These are phyloP conservation scores for Eucalyptus globulus DNA, from an alignment of 345 rosid genomes.

Conservation along the genomic window DNA sequence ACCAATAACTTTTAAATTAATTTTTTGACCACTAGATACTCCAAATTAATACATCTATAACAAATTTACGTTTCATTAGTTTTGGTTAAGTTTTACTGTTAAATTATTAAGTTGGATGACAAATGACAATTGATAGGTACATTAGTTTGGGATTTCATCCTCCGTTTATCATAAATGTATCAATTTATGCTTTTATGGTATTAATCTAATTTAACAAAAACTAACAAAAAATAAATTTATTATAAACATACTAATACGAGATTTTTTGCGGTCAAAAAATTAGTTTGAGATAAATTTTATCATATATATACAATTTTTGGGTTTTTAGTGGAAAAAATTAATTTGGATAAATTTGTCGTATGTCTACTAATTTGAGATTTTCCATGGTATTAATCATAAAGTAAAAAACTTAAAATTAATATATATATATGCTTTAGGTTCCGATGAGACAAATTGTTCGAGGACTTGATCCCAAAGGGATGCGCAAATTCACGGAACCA, in stretches of 20 bases:
- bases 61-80: too few relatives aligned
- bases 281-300: too few relatives aligned
- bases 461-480: not conserved
- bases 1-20: not conserved
- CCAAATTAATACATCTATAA: too few relatives aligned
- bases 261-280: rapidly evolving
- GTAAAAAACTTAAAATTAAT: not conserved
- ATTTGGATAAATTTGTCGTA: rapidly evolving
- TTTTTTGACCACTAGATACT: too few relatives aligned
- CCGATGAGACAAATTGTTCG: not conserved
- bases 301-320: too few relatives aligned
- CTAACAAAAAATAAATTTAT: too few relatives aligned
- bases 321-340: not conserved
- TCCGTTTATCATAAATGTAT: rapidly evolving
- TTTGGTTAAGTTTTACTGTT: rapidly evolving
- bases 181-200: too few relatives aligned
- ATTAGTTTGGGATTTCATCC: rapidly evolving
- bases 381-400: not conserved
- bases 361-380: not conserved
- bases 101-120: too few relatives aligned
- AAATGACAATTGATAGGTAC: too few relatives aligned
- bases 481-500: not conserved
- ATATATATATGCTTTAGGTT: not conserved
- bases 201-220: too few relatives aligned
- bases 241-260: too few relatives aligned